Evolutionary conservation across 2,329 filamentous ascomycete genomes (phyloP).

Genomic region (Paecilomyces sp.): DNA sequence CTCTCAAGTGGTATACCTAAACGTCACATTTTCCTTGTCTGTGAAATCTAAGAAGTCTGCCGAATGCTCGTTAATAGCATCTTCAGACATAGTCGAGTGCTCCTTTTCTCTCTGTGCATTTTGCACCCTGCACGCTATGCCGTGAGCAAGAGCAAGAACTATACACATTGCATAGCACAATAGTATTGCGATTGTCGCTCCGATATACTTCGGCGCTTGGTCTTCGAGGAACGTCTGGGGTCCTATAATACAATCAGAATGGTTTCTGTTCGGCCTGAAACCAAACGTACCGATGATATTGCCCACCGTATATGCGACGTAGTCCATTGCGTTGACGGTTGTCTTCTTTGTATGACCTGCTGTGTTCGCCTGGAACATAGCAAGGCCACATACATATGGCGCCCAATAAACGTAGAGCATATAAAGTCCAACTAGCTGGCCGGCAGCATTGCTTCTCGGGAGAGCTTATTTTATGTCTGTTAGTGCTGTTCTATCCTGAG

Average conservation of each 20-base stretch:
- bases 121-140: slow-evolving; percentile 1
- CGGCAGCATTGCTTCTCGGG: slow-evolving; percentile 15
- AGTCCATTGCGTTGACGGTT: slow-evolving; percentile 22
- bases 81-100: background rate
- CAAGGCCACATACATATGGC: slow-evolving; percentile 10
- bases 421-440: slow-evolving; percentile 27
- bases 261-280: background rate
- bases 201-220: slow-evolving; percentile 24
- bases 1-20: slow-evolving; percentile 1
- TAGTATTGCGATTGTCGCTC: slow-evolving; percentile 1
- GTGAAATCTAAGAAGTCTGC: slow-evolving; percentile 1
- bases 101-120: background rate
- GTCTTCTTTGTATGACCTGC: slow-evolving; percentile 26
- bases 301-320: slow-evolving; percentile 26
- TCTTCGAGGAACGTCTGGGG: slow-evolving; percentile 27
- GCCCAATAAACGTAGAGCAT: slow-evolving; percentile 28
- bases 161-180: slow-evolving; percentile 5
- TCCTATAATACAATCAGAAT: background rate
- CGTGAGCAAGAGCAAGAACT: background rate
- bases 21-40: slow-evolving; percentile 1
- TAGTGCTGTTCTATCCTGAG: slow-evolving; percentile 3
- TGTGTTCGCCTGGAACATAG: slow-evolving; percentile 14
- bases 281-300: slow-evolving; percentile 23
- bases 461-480: slow-evolving; percentile 9
- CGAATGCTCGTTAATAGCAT: background rate